Conservation (phyloP, 495 filamentous ascomycete genomes). For the Cryomyces antarcticus region DNA sequence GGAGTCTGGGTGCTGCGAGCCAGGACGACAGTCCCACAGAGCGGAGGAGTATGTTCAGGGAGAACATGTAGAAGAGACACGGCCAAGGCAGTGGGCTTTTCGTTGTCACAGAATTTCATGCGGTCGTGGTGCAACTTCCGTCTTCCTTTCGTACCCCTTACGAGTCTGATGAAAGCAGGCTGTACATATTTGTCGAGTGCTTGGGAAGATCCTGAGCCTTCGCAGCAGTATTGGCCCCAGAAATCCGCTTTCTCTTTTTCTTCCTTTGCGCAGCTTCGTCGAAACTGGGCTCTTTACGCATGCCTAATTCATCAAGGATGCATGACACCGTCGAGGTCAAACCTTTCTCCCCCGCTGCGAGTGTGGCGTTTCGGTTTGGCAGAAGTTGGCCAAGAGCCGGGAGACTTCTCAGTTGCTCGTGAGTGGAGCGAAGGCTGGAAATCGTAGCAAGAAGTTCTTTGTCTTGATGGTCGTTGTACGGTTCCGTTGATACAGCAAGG, state of each 20-base stretch:
- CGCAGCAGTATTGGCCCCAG: not conserved
- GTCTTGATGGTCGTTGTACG: too few species aligned
- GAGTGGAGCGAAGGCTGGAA: too few species aligned
- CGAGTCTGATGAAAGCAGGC: too few species aligned
- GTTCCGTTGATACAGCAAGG: not conserved
- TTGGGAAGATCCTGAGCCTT: not conserved
- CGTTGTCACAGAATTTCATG: too few species aligned
- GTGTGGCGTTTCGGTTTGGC: too few species aligned
- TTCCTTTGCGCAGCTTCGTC: not conserved
- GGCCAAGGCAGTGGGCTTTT: too few species aligned
- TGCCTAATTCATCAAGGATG: not conserved
- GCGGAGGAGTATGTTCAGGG: constrained; percentile 34
- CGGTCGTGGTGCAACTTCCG: too few species aligned
- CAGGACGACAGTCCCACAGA: constrained; percentile 26
- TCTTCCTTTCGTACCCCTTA: too few species aligned
- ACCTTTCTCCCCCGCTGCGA: not conserved
- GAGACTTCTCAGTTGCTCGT: too few species aligned
- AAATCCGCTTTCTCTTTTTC: not conserved
- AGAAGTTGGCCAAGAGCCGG: too few species aligned
- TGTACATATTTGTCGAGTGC: not conserved
- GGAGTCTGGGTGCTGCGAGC: constrained; percentile 16
- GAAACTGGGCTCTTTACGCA: not conserved
- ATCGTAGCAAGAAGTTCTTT: too few species aligned
- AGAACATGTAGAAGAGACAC: constrained; percentile 19
- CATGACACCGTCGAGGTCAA: not conserved